These are phyloP conservation scores for Populus hybrid DNA, from an alignment of 441 rosid genomes.

Conservation along the genomic window DNA sequence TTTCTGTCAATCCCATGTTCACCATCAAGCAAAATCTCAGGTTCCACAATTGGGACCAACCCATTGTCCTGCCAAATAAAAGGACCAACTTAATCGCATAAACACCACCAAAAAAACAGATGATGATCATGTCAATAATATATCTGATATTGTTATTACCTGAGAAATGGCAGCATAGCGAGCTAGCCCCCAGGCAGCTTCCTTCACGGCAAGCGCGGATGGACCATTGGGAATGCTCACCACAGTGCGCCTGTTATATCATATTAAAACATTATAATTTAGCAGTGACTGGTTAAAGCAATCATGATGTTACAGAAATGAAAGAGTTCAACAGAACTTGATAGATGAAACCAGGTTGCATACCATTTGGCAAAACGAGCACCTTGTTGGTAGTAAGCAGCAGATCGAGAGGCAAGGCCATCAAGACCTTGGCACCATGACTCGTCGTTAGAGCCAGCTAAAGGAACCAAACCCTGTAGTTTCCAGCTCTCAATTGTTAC, in stretches of 20 bases:
- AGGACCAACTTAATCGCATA: neutral
- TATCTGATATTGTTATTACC: conserved; percentile 24
- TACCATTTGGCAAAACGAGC: conserved; percentile 98
- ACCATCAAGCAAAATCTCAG: conserved; percentile 83
- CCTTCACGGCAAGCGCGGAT: conserved; percentile 83
- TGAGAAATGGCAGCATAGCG: conserved; percentile 92
- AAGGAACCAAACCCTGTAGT: conserved; percentile 84
- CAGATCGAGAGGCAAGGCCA: conserved; percentile 84
- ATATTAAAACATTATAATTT: neutral
- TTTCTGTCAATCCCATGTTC: conserved; percentile 83
- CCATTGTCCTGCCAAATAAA: neutral
- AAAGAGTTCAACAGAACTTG: neutral
- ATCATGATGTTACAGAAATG: neutral
- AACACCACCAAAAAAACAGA: conserved; percentile 1
- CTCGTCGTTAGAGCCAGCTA: conserved; percentile 33
- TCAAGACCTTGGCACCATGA: too few species aligned
- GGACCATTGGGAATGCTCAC: conserved; percentile 98
- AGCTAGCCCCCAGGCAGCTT: conserved; percentile 99
- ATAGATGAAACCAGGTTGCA: neutral
- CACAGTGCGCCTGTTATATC: conserved; percentile 72
- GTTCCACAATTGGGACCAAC: too few species aligned
- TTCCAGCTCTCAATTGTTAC: neutral
- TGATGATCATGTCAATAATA: too few species aligned
- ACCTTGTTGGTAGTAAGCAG: conserved; percentile 93
- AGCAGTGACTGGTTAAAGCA: conserved; percentile 13